Evolutionary conservation across 805 yeast genomes (phyloP).

Genomic region (Saturnispora galanensis): DNA sequence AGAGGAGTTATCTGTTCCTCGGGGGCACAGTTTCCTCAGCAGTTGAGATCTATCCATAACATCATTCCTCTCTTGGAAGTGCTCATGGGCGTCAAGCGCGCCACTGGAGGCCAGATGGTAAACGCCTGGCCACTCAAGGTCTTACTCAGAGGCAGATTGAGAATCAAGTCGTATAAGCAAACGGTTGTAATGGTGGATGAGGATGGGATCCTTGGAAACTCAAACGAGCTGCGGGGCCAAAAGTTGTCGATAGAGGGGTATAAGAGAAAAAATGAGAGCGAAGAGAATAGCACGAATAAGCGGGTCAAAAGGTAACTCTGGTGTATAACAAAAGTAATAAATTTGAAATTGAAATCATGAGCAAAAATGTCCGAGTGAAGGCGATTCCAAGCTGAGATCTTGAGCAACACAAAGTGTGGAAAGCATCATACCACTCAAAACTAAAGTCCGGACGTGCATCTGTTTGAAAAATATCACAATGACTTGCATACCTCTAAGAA

Average conservation of each 20-base stretch:
- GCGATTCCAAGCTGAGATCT: too few species aligned
- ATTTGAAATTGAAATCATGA: too few species aligned
- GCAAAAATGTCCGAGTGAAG: too few species aligned
- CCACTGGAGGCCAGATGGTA: constrained; percentile 50
- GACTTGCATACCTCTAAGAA: too few species aligned
- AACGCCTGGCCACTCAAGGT: constrained; percentile 53
- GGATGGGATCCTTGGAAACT: constrained; percentile 20
- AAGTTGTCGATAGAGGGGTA: background rate
- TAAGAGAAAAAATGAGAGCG: background rate
- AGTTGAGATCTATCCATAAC: constrained; percentile 60
- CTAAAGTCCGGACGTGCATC: too few species aligned
- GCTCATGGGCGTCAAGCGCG: constrained; percentile 55
- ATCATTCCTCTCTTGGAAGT: constrained; percentile 53
- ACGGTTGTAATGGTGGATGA: constrained; percentile 52
- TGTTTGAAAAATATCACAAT: too few species aligned
- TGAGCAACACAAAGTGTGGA: too few species aligned
- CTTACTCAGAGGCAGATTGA: constrained; percentile 62
- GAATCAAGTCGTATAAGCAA: constrained; percentile 71
- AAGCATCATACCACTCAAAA: too few species aligned
- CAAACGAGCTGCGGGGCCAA: background rate
- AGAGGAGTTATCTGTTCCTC: constrained; percentile 73
- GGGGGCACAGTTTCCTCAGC: constrained; percentile 43
- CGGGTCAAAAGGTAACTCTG: too few species aligned
- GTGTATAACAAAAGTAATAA: too few species aligned
- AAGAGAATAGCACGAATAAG: too few species aligned